Conservation (phyloP, 768 basidiomycete species). For the Porphyrellus cyaneotinctus region DNA sequence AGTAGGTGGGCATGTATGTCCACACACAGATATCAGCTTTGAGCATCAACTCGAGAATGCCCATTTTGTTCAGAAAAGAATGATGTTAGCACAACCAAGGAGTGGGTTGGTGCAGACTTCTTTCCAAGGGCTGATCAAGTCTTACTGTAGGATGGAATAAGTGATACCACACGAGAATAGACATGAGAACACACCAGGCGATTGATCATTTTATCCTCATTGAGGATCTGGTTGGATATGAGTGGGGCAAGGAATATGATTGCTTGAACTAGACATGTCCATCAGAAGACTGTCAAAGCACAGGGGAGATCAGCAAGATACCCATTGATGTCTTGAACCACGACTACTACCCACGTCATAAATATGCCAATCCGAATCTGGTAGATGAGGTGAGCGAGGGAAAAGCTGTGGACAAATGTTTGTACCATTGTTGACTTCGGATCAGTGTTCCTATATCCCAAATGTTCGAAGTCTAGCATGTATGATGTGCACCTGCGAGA, state of each 20-base stretch:
- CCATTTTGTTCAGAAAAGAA: conserved; percentile 81
- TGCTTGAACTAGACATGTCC: conserved; percentile 49
- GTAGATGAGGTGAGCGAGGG: conserved; percentile 3
- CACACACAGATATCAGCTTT: conserved; percentile 53
- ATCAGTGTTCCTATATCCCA: conserved; percentile 70
- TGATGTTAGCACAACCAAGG: conserved; percentile 56
- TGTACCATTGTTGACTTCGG: conserved; percentile 53
- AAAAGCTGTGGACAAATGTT: not conserved
- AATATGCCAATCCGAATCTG: conserved; percentile 59
- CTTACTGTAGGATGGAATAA: conserved; percentile 45
- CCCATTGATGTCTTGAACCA: conserved; percentile 62
- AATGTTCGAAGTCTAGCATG: conserved; percentile 69
- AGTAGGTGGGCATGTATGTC: conserved; percentile 61
- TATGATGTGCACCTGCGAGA: conserved; percentile 60
- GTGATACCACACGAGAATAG: not conserved
- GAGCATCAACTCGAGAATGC: conserved; percentile 53
- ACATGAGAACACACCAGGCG: conserved; percentile 43
- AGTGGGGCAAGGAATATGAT: conserved; percentile 83
- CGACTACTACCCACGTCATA: conserved; percentile 68
- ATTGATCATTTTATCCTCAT: conserved; percentile 64
- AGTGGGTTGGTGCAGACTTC: conserved; percentile 63
- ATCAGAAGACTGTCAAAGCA: not conserved
- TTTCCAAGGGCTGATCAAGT: conserved; percentile 69
- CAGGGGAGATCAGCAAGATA: conserved; percentile 38
- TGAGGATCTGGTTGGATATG: conserved; percentile 67